Base-by-base conservation (phyloP, 306 rosid species). In the Geum urbanum region DNA sequence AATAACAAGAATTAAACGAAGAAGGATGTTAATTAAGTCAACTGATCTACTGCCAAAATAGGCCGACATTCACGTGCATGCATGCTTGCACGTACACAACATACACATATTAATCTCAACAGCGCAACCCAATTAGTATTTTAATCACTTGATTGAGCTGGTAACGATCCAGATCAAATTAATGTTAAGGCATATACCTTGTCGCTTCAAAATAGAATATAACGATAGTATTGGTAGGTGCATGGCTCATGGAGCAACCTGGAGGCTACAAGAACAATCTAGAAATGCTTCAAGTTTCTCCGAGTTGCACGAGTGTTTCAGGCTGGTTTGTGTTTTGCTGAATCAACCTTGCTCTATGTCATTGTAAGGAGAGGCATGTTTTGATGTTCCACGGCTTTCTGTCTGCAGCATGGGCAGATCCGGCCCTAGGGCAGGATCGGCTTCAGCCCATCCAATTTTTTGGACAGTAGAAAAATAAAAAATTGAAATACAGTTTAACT, bases 231-330 rank as follows among this genome's bases (percentile, higher is more conserved):
- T 63, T 22, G 74, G 67, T 66, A 71, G 59, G 66, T 74, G 67
- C 67, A 20, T 13, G 53, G 57, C 53, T 39, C 19, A 35, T 27
- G 19, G 54, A 15, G 12, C 44, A 63, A 6, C 46, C 50, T 49
- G 37, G 48, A 6, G 4, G 11, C 5, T 27, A 24, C 22, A 65
- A 66, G 54, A 63, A 74, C 63, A 60, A 53, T 75, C 74, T 44
- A 58, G 79, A 79, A 66, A 9, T 6, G 63, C 55, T 41, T n/a
- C 1, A 8, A 77, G 75, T 73, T 80, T 63, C 63, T 59, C 63
- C 46, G 76, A 74, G 83, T 65, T 86, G 89, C 95, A 88, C 95
- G 86, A 82, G 82, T 80, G 86, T 66, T 71, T 76, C 81, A 69
- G 18, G 48, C 71, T 2, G 57, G 37, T 32, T 2, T 48, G 32